Evolutionary conservation across 495 filamentous ascomycete genomes (phyloP).

Genomic region (Podospora anserina): DNA sequence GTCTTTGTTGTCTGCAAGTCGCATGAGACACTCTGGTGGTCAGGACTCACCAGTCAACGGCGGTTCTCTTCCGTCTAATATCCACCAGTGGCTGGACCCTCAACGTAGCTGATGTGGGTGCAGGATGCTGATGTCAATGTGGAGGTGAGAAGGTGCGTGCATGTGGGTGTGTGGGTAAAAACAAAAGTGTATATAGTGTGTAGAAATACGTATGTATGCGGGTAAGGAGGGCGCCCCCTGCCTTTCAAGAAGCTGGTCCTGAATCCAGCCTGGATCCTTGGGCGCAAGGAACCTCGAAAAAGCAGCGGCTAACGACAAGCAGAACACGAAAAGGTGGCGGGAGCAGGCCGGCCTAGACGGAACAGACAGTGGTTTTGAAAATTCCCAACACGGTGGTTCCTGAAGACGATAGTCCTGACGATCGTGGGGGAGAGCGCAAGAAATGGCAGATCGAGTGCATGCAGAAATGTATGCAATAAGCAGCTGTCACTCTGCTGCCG

Average conservation of each 20-base stretch:
- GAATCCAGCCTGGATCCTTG: conserved; percentile 26
- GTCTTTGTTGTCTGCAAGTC: conserved; percentile 29
- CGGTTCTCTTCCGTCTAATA: conserved; percentile 2
- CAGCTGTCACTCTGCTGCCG: neutral
- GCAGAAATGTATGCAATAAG: neutral
- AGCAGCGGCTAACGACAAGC: conserved; percentile 11
- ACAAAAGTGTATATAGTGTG: neutral
- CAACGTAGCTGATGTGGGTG: conserved; percentile 1
- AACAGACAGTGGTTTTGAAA: neutral
- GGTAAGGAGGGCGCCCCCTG: conserved; percentile 33
- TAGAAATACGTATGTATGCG: conserved; percentile 10
- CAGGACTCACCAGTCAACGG: conserved; percentile 15
- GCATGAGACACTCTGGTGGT: conserved; percentile 24
- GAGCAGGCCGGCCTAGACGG: neutral
- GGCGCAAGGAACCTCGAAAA: conserved; percentile 29
- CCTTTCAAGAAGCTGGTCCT: conserved; percentile 15
- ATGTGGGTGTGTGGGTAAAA: conserved; percentile 3
- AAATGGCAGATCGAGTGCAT: neutral
- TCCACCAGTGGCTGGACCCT: conserved; percentile 10
- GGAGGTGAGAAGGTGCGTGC: neutral
- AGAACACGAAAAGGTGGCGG: conserved; percentile 3
- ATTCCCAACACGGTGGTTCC: no score
- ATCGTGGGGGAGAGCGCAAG: neutral
- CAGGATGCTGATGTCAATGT: conserved; percentile 3
- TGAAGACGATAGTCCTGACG: neutral